Percentiles rank a stretch among this genome's conserved stretches.
Conservation (phyloP, 129 eudicot species). For the Calendula officinalis region DNA sequence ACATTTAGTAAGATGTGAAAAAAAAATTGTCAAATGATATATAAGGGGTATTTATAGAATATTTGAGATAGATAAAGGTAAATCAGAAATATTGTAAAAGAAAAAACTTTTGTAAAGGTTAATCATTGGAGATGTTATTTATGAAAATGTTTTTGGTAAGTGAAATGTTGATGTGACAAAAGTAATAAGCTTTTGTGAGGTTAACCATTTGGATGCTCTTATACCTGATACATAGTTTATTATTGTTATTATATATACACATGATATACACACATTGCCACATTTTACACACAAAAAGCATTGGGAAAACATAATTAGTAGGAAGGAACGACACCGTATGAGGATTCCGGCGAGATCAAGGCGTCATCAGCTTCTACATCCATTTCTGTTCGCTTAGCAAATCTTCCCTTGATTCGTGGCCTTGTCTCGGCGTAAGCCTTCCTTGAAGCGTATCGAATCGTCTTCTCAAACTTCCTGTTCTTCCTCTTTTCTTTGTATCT, state of each 20-base stretch:
- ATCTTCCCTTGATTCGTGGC: constrained; percentile 81
- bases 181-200: too few species aligned
- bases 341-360: constrained; percentile 43
- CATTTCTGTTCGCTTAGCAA: constrained; percentile 74
- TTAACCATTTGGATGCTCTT: too few species aligned
- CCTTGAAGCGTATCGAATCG: constrained; percentile 81
- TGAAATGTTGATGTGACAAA: too few species aligned
- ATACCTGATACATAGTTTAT: constrained; percentile 3
- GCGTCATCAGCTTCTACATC: constrained; percentile 54
- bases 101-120: too few species aligned
- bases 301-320: constrained; percentile 29
- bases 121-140: too few species aligned
- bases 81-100: too few species aligned
- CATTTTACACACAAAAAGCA: background rate
- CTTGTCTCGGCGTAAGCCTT: constrained; percentile 90
- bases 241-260: constrained; percentile 11
- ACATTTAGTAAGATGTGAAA: too few species aligned
- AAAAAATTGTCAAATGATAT: too few species aligned
- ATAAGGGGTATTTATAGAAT: too few species aligned
- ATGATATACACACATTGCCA: constrained; percentile 8
- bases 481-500: constrained; percentile 88
- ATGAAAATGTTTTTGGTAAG: too few species aligned
- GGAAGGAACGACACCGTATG: constrained; percentile 80
- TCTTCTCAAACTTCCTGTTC: constrained; percentile 84
- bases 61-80: too few species aligned